Base-by-base conservation (phyloP, 2,329 filamentous ascomycete genomes). In the Calonectria ilicicola region DNA sequence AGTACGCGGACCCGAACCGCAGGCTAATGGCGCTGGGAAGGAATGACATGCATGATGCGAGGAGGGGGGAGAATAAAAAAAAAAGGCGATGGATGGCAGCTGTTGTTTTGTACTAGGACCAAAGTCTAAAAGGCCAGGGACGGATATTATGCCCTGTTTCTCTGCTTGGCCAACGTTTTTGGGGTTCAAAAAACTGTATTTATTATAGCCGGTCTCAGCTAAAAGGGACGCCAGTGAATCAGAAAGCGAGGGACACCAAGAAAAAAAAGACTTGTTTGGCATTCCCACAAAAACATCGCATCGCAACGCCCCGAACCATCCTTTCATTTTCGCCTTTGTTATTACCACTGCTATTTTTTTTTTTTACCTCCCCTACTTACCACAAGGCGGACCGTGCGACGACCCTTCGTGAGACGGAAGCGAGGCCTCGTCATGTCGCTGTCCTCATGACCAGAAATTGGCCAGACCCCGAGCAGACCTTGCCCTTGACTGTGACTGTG, bases 21-120 rank as follows among this genome's bases (percentile, higher is more conserved):
- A 47, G 29, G 21, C 47, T 29, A 53, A 56, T 32, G 46, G 29
- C 19, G 49, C n/a, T 40, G 40, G 40, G 47, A n/a, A n/a, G n/a
- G 65, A 44, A 68, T 68, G 65, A 68, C 65, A 60, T 68, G 65
- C 65, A 68, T 68, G 42, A 62, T 62, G 65, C 65, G 53, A 62
- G 42, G 38, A 27, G 60, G 8, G 60, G 19, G 44, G 42, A 32
- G 9, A 32, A 32, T 32, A 35, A 47, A 35, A 26, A 51, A 47
- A n/a, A 32, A 32, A 32, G 49, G 26, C 27, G 40, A 62, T 62
- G 51, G 51, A 38, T 58, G 51, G 51, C 51, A 58, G 51, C 32
- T 58, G 32, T 58, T 58, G 17, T 58, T 38, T 58, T 35, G 35
- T 35, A 58, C 29, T 58, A 38, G 51, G 51, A 38, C 21, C 51